phyloP scores from a whole-genome alignment of 2,329 filamentous ascomycete genomes.

The Xylariaceae sp. region DNA sequence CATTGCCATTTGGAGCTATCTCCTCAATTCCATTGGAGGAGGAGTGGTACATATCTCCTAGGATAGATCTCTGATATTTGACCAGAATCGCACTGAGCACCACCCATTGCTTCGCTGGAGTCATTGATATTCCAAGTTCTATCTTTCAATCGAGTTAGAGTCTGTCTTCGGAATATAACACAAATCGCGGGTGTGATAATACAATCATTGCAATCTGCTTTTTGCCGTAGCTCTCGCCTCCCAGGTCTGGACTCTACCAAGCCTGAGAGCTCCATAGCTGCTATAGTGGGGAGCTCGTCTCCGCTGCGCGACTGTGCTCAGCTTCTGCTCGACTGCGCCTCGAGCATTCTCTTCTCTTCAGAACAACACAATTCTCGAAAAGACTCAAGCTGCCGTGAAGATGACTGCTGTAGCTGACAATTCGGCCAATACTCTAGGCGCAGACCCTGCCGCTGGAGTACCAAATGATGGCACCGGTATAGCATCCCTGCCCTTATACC shows the following conservation, averaged over 20 bases:
- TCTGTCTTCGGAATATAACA: too few relatives aligned
- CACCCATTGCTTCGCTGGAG: too few relatives aligned
- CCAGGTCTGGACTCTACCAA: too few relatives aligned
- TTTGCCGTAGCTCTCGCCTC: constrained; percentile 5
- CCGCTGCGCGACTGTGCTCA: constrained; percentile 3
- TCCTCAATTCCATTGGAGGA: constrained; percentile 6
- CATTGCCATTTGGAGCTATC: constrained; percentile 18
- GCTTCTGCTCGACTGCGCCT: background rate
- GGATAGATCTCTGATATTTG: too few relatives aligned
- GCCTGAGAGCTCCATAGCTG: background rate
- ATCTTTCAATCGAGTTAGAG: too few relatives aligned
- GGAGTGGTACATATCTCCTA: too few relatives aligned
- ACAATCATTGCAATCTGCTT: too few relatives aligned
- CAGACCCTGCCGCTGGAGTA: constrained; percentile 32
- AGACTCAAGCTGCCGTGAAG: constrained; percentile 6
- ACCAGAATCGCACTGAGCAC: too few relatives aligned
- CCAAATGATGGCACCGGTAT: constrained; percentile 70
- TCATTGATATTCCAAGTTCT: too few relatives aligned
- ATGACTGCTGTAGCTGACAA: constrained; percentile 35
- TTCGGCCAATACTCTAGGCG: constrained; percentile 40
- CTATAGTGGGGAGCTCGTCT: background rate
- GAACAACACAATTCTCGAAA: too few relatives aligned
- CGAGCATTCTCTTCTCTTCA: too few relatives aligned
- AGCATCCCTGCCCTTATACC: constrained; percentile 16
- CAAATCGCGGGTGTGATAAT: too few relatives aligned